Conservation (phyloP, 2,329 filamentous ascomycete species). For the Xylariaceae sp. region DNA sequence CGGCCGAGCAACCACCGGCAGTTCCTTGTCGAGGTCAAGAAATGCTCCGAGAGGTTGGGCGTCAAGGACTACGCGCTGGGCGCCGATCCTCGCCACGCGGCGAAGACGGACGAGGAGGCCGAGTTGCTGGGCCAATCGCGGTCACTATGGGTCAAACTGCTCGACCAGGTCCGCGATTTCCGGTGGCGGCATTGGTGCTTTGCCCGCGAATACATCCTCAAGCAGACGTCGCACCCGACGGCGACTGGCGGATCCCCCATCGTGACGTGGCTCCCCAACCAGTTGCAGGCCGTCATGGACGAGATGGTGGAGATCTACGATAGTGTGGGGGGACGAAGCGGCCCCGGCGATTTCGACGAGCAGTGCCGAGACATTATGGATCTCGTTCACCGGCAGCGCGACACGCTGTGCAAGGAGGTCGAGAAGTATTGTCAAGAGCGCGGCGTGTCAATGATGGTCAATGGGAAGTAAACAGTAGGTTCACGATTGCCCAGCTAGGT, state of each 20-base stretch:
- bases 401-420: constrained; percentile 68
- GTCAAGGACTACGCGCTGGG: constrained; percentile 53
- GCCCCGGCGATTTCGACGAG: constrained; percentile 41
- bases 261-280: constrained; percentile 80
- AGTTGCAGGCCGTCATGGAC: constrained; percentile 68
- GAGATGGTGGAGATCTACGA: constrained; percentile 62
- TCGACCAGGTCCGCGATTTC: constrained; percentile 77
- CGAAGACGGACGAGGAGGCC: constrained; percentile 27
- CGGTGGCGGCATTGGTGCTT: constrained; percentile 84
- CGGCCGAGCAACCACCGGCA: constrained; percentile 82
- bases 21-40: constrained; percentile 70
- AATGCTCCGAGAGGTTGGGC: constrained; percentile 45
- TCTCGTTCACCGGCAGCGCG: constrained; percentile 57
- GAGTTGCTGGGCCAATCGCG: constrained; percentile 52
- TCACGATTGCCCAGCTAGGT: not conserved
- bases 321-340: constrained; percentile 37
- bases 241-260: constrained; percentile 79
- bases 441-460: constrained; percentile 20
- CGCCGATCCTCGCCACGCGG: constrained; percentile 37
- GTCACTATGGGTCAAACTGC: constrained; percentile 58
- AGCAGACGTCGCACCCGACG: constrained; percentile 69
- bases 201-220: constrained; percentile 78
- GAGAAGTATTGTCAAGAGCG: constrained; percentile 68
- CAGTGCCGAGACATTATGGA: constrained; percentile 62
- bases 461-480: not conserved